Base-by-base conservation (phyloP, 257 asterid species). In the Nicotiana tomentosiformis region DNA sequence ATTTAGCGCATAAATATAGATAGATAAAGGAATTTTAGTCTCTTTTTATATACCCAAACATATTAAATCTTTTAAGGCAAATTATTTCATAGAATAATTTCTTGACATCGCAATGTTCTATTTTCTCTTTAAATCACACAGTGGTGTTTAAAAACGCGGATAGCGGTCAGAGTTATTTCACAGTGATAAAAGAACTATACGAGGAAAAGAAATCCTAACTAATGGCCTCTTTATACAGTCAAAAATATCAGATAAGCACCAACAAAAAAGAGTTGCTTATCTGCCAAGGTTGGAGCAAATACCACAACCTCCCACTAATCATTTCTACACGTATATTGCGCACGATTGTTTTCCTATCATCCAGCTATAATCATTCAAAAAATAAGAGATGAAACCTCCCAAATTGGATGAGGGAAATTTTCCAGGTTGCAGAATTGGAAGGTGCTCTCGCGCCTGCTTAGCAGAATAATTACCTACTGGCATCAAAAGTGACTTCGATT, bases 241-340 rank as follows among this genome's bases (percentile, higher is more conserved):
- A 29, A 82, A 82, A 80, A 65, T 58, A 82, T 84, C 64, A 74
- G 89, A 86, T 76, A 86, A 88, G 89, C 89, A 69, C 77, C 55
- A 68, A 74, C 84, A 33, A 83, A 84, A 83, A 68, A 77, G 66
- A 79, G 86, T 35, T 32, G 82, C 88, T 82, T 66, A 88, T 82
- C 88, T 35, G 39, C 76, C 85, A 30, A 66, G 35, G 77, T 68
- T 65, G 66, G 57, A 77, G 69, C 69, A 67, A 64, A 61, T 49
- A 58, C 53, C 67, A 51, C 64, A 20, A 46, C 78, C 61, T 32
- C 53, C 77, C 9, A 37, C 53, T 35, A 68, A 30, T 43, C 60
- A 33, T 51, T 51, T 76, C 80, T 76, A 76, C 46, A 51, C 8
- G 58, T 82, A 68, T 82, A 14, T 60, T 30, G 58, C 68, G 29